Conservation (phyloP, 1,139 yeast species). For the Candida sp. region DNA sequence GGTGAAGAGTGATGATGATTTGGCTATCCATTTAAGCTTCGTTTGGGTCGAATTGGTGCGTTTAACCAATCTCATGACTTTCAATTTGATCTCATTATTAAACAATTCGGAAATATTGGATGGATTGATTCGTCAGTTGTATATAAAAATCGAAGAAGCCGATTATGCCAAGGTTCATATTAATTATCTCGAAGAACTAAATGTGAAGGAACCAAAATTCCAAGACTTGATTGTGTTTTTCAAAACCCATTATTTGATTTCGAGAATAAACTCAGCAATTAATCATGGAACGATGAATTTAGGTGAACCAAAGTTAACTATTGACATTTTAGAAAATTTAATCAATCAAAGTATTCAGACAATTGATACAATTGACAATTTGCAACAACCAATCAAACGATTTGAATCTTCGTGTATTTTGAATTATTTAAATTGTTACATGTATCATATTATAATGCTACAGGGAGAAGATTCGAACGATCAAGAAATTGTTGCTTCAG, state of each 20-base stretch:
- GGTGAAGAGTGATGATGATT: constrained; percentile 17
- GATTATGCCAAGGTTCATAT: constrained; percentile 23
- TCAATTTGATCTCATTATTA: constrained; percentile 23
- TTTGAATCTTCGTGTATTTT: constrained; percentile 28
- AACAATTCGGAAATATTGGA: constrained; percentile 21
- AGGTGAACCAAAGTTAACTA: constrained; percentile 20
- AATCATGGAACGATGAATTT: constrained; percentile 21
- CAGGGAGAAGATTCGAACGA: constrained; percentile 33
- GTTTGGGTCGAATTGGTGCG: constrained; percentile 37
- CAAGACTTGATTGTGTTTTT: constrained; percentile 18
- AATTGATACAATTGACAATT: constrained; percentile 20
- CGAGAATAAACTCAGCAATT: constrained; percentile 21
- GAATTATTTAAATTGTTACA: constrained; percentile 26
- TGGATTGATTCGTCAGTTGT: constrained; percentile 15
- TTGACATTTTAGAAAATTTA: constrained; percentile 20
- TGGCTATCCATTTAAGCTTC: constrained; percentile 30
- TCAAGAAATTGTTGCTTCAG: constrained; percentile 13
- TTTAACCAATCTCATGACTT: constrained; percentile 26
- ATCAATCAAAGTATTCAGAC: constrained; percentile 14
- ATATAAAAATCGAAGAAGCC: constrained; percentile 23
- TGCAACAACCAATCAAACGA: constrained; percentile 12
- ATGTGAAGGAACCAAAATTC: constrained; percentile 14
- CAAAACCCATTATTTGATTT: constrained; percentile 27
- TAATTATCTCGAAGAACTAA: constrained; percentile 15
- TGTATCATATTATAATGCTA: constrained; percentile 28